Base-by-base conservation (phyloP, 2,329 filamentous ascomycete genomes). In the Aspergillus unguis region DNA sequence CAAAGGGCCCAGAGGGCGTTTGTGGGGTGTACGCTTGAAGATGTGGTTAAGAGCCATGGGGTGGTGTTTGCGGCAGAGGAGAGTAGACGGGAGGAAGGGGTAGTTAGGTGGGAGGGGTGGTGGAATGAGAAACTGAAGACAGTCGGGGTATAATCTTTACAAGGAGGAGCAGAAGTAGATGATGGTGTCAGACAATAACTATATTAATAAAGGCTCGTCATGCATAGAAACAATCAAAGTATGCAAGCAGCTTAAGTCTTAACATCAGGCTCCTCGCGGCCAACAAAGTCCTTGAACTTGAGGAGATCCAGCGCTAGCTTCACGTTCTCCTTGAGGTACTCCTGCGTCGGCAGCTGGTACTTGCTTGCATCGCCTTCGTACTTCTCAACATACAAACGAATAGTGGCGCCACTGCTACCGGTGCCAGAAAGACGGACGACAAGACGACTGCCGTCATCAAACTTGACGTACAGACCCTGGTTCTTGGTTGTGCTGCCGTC, bases 361-460 rank as follows among this genome's bases (percentile, higher is more conserved):
- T 85, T 91, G 57, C 82, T 85, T 57, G 85, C 79, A 67, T 97
- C 90, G 59, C 78, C 83, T 73, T 89, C 92, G 79, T 97, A 89
- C 80, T 94, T 92, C 83, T 99, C 94, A 62, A 99, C 86, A 75
- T 99, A 99, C 62, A 99, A 80, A 58, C 94, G 88, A 70, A 99
- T 97, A 31, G 94, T 99, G 44, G 94, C 94, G 52, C 94, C 94
- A 45, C 90, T 95, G 64, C 89, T 95, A 60, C 94, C 94, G 23
- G 94, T 99, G 46, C 94, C 94, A 1, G 92, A 97, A 55, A 99
- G 80, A 65, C 94, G 88, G 53, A 97, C 91, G 48, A 99, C 91
- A 56, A 97, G 92, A 62, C 94, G 88, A 77, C 90, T 96, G 58
- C 92, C 92, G 54, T 95, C 92, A 50, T 91, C 90, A 75, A 97